Evolutionary conservation across 1,139 yeast species (phyloP), one percentile per base, ranked within the genome.

Genomic region (Zygosaccharomyces pseudobailii): DNA sequence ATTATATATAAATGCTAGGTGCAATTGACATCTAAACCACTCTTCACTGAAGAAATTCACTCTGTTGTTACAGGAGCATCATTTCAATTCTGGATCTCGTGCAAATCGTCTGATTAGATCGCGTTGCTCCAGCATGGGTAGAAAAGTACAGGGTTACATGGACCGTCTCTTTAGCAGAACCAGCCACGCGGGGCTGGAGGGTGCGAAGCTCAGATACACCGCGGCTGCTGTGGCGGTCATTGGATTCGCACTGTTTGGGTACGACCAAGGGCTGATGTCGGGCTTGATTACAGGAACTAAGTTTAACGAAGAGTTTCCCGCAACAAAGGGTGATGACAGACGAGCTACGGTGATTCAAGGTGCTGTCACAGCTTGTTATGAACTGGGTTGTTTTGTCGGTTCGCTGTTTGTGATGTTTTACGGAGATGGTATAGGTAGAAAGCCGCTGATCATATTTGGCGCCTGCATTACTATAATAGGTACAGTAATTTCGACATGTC

Each of bases 191-290:
- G 58, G 59, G 19, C 43, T 57, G 8, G 42, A 50, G 33, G 87
- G 87, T 39, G 60, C 59, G 43, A 55, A 53, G 21, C 67, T 76
- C 37, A 68, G 75, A 50, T 54, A 59, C 7, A 71, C 76, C 19
- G 72, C 84, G 51, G 81, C 89, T 0, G 51, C 73, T 22, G 70
- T 78, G 35, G 81, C 89, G 41, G 81, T 80, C 40, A 73, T 78
- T 38, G 89, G 87, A 9, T 85, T 85, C 64, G 76, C 85, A 23
- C 70, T 79, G 41, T 85, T 85, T 60, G 94, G 95, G 49, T 84
- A 84, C 60, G 90, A 85, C 64, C 92, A 85, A 67, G 94, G 94
- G 61, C 75, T 85, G 47, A 81, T 84, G 87, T 77, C 85, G 6
- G 86, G 87, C 59, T 69, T 82, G 46, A 80, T 84, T 54, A 78